Conservation (phyloP, 2,329 filamentous ascomycete species). For the Penicillium brevicompactum region DNA sequence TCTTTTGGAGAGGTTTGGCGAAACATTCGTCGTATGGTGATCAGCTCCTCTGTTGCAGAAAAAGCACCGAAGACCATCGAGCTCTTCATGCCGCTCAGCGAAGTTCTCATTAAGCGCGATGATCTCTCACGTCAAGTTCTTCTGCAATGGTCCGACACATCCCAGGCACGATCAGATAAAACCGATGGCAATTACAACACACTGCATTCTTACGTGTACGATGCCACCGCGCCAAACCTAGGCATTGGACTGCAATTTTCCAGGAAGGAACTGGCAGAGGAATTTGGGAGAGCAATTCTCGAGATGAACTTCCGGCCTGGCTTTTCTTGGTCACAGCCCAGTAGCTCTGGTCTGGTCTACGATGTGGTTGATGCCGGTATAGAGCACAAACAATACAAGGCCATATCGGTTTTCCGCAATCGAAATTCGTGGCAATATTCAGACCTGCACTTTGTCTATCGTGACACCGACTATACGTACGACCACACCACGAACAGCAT, state of each 20-base stretch:
- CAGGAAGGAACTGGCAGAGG: slow-evolving; percentile 22
- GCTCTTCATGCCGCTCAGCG: slow-evolving; percentile 32
- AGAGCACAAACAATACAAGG: slow-evolving; percentile 36
- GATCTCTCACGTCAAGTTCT: slow-evolving; percentile 24
- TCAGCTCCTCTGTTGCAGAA: slow-evolving; percentile 33
- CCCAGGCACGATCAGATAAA: slow-evolving; percentile 27
- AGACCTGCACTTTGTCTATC: slow-evolving; percentile 32
- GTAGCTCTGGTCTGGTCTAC: slow-evolving; percentile 29
- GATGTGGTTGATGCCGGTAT: slow-evolving; percentile 29
- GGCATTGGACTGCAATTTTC: slow-evolving; percentile 29
- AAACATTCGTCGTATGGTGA: slow-evolving; percentile 32
- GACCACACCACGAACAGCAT: slow-evolving; percentile 26
- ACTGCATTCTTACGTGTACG: slow-evolving; percentile 33
- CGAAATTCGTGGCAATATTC: slow-evolving; percentile 27
- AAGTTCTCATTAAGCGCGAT: slow-evolving; percentile 30
- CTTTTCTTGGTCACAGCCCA: slow-evolving; percentile 28
- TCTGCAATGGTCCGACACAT: slow-evolving; percentile 36
- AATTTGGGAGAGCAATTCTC: slow-evolving; percentile 32
- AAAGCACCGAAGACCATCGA: slow-evolving; percentile 29
- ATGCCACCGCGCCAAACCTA: slow-evolving; percentile 33
- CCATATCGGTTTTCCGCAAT: slow-evolving; percentile 23
- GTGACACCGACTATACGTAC: slow-evolving; percentile 31
- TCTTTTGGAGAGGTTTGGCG: slow-evolving; percentile 33
- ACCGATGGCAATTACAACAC: slow-evolving; percentile 35
- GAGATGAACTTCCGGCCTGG: slow-evolving; percentile 21